Evolutionary conservation across 306 rosid genomes (phyloP), one percentile per base, ranked within the genome.

Genomic region (Trifolium repens): DNA sequence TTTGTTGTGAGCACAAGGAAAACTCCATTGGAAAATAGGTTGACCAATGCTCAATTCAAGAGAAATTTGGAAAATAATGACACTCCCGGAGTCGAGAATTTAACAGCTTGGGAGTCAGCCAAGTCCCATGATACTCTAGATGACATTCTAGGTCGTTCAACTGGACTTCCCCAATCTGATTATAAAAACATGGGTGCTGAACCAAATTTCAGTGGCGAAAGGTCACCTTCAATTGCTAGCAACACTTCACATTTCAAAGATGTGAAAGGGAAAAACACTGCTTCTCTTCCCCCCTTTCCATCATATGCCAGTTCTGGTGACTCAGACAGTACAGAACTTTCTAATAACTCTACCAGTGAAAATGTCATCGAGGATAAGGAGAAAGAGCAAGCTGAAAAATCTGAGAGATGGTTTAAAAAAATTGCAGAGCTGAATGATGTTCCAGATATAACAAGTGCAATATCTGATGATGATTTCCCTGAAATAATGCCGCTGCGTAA

Each of bases 1-100:
- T 91, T 94, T 85, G 97, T 90, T 37, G 97, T 91, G 74, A 90
- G 96, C 90, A 87, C 96, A 4, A 87, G 96, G 90, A 94, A 91
- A 81, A 91, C 91, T 10, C 92, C 96, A 13, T 40, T 91, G 62
- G 92, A 92, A 78, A 87, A 96, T 85, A 87, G 96, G 84, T 80
- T 90, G 81, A 86, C 86, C 53, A 81, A 85, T 78, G 78, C 92
- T 58, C 90, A 83, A 69, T 85, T 71, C 84, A 81, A 55, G 78
- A 84, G 88, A 71, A 87, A 84, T 79, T 74, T 87, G 71, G 94
- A 77, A 77, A 81, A 80, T 65, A 75, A 76, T 63, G 87, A 81
- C 54, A 26, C 59, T 77, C 69, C 75, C 3, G 80, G 84, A 43
- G 50, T 14, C 24, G 81, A 70, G 44, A 78, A 80, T 83, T 71